These are phyloP conservation scores for Vitis cinerea DNA, from an alignment of 164 flowering plant genomes.

Conservation along the genomic window DNA sequence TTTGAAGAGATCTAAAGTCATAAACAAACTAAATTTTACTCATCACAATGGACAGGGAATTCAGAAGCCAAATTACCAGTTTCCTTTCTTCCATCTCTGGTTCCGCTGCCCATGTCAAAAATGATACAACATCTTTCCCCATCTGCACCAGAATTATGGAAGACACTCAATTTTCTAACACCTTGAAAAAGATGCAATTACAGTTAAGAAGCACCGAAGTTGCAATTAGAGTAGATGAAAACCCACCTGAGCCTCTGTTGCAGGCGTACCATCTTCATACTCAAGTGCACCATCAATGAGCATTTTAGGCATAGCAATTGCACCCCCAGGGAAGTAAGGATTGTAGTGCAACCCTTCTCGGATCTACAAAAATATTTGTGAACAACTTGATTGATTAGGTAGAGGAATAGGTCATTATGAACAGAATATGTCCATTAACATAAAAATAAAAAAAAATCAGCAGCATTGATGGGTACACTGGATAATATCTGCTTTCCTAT, in stretches of 20 bases:
- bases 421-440: background rate
- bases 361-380: constrained; percentile 37
- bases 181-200: background rate
- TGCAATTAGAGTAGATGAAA: background rate
- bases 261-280: constrained; percentile 87
- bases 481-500: background rate
- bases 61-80: constrained; percentile 39
- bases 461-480: background rate
- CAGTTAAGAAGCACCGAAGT: background rate
- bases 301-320: constrained; percentile 98
- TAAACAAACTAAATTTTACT: too few relatives aligned
- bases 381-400: background rate
- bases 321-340: constrained; percentile 96
- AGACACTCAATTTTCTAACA: background rate
- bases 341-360: constrained; percentile 85
- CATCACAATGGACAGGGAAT: too few relatives aligned
- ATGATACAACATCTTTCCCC: constrained; percentile 86
- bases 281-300: constrained; percentile 89
- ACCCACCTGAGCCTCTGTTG: constrained; percentile 85
- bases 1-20: background rate
- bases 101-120: constrained; percentile 87
- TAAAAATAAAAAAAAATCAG: too few relatives aligned
- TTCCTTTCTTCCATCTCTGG: constrained; percentile 97
- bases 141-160: constrained; percentile 41
- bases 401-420: background rate